A percentile compares a stretch with the other conserved stretches of the same genome.
Conservation (phyloP, 2,329 filamentous ascomycete genomes). For the Seiridium unicorne region DNA sequence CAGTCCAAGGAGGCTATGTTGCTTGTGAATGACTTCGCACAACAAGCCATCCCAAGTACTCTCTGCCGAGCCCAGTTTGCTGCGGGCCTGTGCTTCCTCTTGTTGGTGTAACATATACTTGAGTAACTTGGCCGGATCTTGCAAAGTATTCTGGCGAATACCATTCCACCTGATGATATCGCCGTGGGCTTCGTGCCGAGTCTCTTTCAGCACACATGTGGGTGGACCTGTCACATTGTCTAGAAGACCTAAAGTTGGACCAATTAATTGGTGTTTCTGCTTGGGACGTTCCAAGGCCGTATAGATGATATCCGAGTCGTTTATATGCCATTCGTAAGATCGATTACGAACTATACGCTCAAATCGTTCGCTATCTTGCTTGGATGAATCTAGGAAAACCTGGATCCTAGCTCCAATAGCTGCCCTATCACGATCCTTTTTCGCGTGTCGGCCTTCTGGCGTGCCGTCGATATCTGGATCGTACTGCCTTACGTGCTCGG, state of each 20-base stretch:
- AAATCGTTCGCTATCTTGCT: constrained; percentile 12
- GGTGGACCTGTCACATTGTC: too few species aligned
- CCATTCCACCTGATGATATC: not conserved
- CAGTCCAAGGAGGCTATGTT: not conserved
- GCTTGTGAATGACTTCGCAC: not conserved
- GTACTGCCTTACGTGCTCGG: constrained; percentile 39
- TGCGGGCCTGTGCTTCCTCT: not conserved
- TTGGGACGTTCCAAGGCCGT: not conserved
- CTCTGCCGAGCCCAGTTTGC: constrained; percentile 11
- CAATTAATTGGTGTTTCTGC: not conserved
- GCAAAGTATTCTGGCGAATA: not conserved
- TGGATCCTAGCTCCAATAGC: constrained; percentile 1
- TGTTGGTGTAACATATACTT: not conserved
- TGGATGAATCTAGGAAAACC: not conserved
- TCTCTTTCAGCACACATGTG: not conserved
- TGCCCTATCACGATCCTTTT: constrained; percentile 26
- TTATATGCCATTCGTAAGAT: constrained; percentile 35
- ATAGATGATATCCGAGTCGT: constrained; percentile 31
- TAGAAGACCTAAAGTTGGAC: too few species aligned
- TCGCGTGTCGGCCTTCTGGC: not conserved
- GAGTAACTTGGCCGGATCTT: not conserved
- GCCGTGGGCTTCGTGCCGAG: not conserved
- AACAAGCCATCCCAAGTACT: constrained; percentile 9
- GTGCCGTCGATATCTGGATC: constrained; percentile 33
- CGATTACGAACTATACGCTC: constrained; percentile 8